Evolutionary conservation across 2,329 filamentous ascomycete species (phyloP).

Genomic region (Hypoxylon sp.): DNA sequence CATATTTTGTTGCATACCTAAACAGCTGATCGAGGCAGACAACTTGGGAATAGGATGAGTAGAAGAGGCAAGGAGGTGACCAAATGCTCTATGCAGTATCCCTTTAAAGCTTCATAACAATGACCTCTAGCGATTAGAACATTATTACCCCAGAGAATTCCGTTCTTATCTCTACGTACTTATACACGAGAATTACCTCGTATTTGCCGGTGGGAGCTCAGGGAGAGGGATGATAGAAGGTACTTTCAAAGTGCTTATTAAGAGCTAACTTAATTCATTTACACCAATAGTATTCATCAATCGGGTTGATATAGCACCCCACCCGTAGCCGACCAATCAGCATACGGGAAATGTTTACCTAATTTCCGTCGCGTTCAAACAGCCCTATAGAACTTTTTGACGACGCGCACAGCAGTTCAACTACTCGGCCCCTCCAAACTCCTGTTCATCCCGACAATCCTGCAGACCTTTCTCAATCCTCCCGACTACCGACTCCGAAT

Average conservation of each 20-base stretch:
- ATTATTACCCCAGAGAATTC: too few relatives aligned
- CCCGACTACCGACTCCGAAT: neutral
- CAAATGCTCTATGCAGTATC: too few relatives aligned
- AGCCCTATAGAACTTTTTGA: conserved; percentile 16
- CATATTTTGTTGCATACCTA: too few relatives aligned
- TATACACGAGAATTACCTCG: too few relatives aligned
- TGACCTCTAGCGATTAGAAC: too few relatives aligned
- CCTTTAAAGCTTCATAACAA: too few relatives aligned
- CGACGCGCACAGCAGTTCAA: conserved; percentile 19
- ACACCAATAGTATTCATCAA: conserved; percentile 17
- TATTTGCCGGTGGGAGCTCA: too few relatives aligned
- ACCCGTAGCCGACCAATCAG: conserved; percentile 25
- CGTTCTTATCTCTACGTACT: too few relatives aligned
- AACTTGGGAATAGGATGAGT: too few relatives aligned
- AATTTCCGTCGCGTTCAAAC: conserved; percentile 38
- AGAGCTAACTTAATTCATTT: neutral
- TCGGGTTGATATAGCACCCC: conserved; percentile 4
- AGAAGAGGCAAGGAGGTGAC: too few relatives aligned
- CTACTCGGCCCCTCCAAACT: neutral
- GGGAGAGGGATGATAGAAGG: neutral
- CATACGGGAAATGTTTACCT: conserved; percentile 8
- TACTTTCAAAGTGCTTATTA: conserved; percentile 19
- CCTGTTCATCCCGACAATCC: neutral
- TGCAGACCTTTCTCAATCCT: neutral
- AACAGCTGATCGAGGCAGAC: too few relatives aligned